phyloP scores from a whole-genome alignment of 192 early-diverging fungal species.

The Umbelopsis sp. region DNA sequence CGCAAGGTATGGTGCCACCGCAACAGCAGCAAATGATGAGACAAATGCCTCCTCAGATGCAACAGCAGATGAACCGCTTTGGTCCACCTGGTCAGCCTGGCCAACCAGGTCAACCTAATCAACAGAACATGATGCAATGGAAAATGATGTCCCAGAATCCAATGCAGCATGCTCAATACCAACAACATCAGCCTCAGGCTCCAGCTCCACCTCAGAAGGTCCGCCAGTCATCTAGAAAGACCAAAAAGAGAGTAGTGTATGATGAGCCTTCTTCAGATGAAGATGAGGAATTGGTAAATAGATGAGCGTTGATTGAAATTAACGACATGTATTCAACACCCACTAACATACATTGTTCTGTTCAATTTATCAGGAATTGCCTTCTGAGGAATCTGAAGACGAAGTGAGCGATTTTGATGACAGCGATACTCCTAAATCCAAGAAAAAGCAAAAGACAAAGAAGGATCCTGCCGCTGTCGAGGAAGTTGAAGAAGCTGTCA shows the following conservation, averaged over 20 bases:
- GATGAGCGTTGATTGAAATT: background rate
- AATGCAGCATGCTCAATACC: constrained; percentile 24
- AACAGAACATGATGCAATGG: constrained; percentile 21
- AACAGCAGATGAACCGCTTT: constrained; percentile 16
- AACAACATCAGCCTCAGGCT: constrained; percentile 5
- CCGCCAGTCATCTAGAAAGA: constrained; percentile 24
- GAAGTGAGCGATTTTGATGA: constrained; percentile 38
- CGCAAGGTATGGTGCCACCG: background rate
- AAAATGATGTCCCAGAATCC: constrained; percentile 23
- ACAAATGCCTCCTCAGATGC: constrained; percentile 19
- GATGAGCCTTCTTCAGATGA: constrained; percentile 35
- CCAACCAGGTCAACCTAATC: background rate
- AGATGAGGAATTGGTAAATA: constrained; percentile 30
- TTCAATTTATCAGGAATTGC: constrained; percentile 22
- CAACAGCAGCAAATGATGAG: background rate
- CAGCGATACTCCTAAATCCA: constrained; percentile 8
- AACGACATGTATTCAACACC: background rate
- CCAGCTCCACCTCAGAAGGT: background rate
- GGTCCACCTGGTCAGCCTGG: background rate
- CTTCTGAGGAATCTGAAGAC: constrained; percentile 31
- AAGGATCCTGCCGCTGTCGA: constrained; percentile 18
- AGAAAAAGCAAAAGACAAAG: constrained; percentile 24
- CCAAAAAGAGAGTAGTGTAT: constrained; percentile 31
- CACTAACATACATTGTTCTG: background rate
- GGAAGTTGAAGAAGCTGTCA: constrained; percentile 49